Base-by-base conservation (phyloP, 176 grass and related monocot genomes). In the Oryza punctata region DNA sequence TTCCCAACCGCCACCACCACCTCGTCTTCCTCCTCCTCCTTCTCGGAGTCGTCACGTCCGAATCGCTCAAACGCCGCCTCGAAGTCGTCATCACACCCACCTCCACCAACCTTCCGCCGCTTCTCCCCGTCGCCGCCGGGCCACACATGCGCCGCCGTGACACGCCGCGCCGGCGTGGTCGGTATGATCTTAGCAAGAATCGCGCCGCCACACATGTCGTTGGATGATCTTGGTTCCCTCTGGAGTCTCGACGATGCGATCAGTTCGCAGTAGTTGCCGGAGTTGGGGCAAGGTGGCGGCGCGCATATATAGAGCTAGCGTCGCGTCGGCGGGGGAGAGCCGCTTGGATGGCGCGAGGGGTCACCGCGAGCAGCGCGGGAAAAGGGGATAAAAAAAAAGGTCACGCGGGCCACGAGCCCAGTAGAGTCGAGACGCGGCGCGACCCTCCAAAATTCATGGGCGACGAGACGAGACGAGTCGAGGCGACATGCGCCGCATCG, bases 201-300 rank as follows among this genome's bases (percentile, higher is more conserved):
- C 26, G 80, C 90, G 23, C 90, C 93, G 24, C 88, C 85, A 67
- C 93, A 95, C 85, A 95, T 96, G 18, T 70, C 64, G n/a, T 0
- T 52, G n/a, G 0, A n/a, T 28, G 57, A 21, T 19, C 15, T 19
- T 10, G 15, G 4, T 15, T 52, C 5, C 32, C 32, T 33, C 29
- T n/a, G n/a, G n/a, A n/a, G n/a, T 50, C 49, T 49, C 14, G 46
- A 49, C 46, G 46, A 57, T 8, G 18, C 2, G 16, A 3, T 54
- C 57, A 23, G 57, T 11, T 61, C 57, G 21, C 7, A 37, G 35
- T 35, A 10, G 7, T n/a, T 54, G 47, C 16, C 12, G 67, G 11
- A 57, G 52, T n/a, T 13, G 11, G 45, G 45, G 15, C 10, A 1
- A 18, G 38, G 18, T 2, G 10, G 28, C 32, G 37, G 29, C 57